Evolutionary conservation across 768 basidiomycete genomes (phyloP).

Genomic region (Naganishia randhawae): DNA sequence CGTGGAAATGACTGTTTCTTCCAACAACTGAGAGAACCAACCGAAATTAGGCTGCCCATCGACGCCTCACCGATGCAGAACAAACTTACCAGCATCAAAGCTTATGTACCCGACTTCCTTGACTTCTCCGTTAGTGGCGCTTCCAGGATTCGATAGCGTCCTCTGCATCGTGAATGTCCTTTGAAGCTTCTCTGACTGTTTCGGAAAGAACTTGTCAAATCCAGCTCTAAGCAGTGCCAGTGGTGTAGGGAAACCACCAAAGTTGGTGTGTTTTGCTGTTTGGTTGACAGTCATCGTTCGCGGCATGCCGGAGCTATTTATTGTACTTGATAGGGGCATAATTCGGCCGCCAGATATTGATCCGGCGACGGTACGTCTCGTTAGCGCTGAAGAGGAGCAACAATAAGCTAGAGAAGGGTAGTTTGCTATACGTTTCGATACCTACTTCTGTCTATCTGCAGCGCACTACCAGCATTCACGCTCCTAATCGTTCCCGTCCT

Average conservation of each 20-base stretch:
- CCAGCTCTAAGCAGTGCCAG: constrained; percentile 53
- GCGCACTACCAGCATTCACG: constrained; percentile 10
- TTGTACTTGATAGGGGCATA: constrained; percentile 23
- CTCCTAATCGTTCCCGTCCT: constrained; percentile 44
- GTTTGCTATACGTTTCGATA: background rate
- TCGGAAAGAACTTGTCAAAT: constrained; percentile 63
- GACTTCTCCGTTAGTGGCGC: constrained; percentile 37
- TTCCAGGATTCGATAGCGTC: constrained; percentile 53
- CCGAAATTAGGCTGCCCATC: background rate
- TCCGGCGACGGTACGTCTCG: background rate
- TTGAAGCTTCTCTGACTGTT: constrained; percentile 59
- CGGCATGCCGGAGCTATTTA: constrained; percentile 34
- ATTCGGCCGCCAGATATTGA: constrained; percentile 4
- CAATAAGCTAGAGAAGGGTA: background rate
- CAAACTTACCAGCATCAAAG: constrained; percentile 61
- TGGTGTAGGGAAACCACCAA: constrained; percentile 52
- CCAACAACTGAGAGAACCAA: constrained; percentile 59
- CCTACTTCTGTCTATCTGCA: constrained; percentile 28
- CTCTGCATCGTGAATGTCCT: constrained; percentile 72
- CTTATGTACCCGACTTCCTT: constrained; percentile 70
- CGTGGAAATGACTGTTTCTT: constrained; percentile 61
- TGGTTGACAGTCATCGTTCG: constrained; percentile 31
- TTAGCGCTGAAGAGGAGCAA: background rate
- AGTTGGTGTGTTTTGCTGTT: constrained; percentile 38
- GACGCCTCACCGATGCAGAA: background rate